Conservation (phyloP, 208 protist species). For the Trypanosoma brucei region DNA sequence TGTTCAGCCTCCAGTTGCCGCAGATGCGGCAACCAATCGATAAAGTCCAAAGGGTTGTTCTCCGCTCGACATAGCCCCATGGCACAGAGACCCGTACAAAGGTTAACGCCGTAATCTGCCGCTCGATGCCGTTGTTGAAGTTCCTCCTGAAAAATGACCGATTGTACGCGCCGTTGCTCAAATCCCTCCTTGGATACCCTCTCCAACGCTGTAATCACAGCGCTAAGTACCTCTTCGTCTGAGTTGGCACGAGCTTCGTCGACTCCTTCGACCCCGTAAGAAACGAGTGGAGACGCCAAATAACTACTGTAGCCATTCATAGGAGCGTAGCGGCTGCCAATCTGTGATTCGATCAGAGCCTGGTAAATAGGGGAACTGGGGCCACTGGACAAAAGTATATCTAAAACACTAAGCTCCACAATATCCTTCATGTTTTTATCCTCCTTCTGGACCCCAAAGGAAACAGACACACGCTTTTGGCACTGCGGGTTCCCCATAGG, state of each 20-base stretch:
- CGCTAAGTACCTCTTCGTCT: slow-evolving; percentile 59
- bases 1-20: slow-evolving; percentile 49
- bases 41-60: slow-evolving; percentile 76
- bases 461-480: slow-evolving; percentile 81
- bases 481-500: slow-evolving; percentile 70
- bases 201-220: slow-evolving; percentile 53
- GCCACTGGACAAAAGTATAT: slow-evolving; percentile 77
- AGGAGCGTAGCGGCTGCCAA: slow-evolving; percentile 79
- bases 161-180: slow-evolving; percentile 68
- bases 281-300: slow-evolving; percentile 77
- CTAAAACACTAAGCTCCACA: slow-evolving; percentile 77
- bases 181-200: slow-evolving; percentile 74
- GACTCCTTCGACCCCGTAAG: slow-evolving; percentile 87
- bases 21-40: slow-evolving; percentile 85
- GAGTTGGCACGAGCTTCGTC: slow-evolving; percentile 54
- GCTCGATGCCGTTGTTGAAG: slow-evolving; percentile 85
- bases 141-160: slow-evolving; percentile 87
- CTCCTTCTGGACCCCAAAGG: slow-evolving; percentile 61
- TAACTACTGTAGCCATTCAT: slow-evolving; percentile 83
- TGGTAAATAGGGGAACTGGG: slow-evolving; percentile 87
- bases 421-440: slow-evolving; percentile 67
- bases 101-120: slow-evolving; percentile 81
- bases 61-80: slow-evolving; percentile 67
- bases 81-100: slow-evolving; percentile 67
- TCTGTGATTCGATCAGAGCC: slow-evolving; percentile 83